These are phyloP conservation scores for Polymyxa betae DNA, from an alignment of 208 protist genomes.

Conservation along the genomic window DNA sequence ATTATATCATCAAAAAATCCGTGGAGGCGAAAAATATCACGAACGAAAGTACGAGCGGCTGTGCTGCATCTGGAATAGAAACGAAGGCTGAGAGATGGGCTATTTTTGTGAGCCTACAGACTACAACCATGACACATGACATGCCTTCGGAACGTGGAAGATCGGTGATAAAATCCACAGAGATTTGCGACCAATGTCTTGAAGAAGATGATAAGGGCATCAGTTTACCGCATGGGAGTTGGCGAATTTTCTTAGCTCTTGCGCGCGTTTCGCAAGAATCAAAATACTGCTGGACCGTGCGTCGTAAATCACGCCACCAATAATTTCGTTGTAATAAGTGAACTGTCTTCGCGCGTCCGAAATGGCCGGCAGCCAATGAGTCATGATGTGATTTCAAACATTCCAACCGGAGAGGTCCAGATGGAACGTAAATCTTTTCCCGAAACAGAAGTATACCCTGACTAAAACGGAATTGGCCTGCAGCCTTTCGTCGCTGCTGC, in stretches of 20 bases:
- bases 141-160: not conserved
- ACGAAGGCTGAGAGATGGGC: not conserved
- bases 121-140: not conserved
- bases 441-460: too few relatives aligned
- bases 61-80: not conserved
- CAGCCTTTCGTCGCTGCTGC: too few relatives aligned
- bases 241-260: not conserved
- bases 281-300: not conserved
- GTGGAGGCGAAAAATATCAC: not conserved
- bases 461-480: too few relatives aligned
- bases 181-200: not conserved
- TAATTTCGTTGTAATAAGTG: not conserved
- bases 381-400: not conserved
- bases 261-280: not conserved
- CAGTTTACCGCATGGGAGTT: not conserved
- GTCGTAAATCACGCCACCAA: not conserved
- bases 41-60: not conserved
- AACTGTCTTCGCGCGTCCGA: not conserved
- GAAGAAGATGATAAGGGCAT: not conserved
- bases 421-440: too few relatives aligned
- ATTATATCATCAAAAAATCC: conserved; percentile 35
- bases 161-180: not conserved
- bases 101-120: not conserved
- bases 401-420: too few relatives aligned
- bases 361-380: not conserved